A percentile compares a stretch with the other conserved stretches of the same genome.
phyloP scores from a whole-genome alignment of 495 filamentous ascomycete species.

The Immersiella caudata region DNA sequence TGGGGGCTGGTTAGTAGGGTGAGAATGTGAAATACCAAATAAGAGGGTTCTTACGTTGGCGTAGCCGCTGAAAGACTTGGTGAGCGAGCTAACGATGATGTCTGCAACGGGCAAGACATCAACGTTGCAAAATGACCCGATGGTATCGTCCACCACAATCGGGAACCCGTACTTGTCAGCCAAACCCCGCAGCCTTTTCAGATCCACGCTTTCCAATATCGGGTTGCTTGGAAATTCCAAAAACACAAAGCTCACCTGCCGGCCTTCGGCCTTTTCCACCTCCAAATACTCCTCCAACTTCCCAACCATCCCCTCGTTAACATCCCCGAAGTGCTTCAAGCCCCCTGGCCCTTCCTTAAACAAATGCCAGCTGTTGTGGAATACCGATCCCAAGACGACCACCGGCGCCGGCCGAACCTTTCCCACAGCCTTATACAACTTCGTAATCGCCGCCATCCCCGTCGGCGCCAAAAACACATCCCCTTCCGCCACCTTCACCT shows the following conservation, averaged over 20 bases:
- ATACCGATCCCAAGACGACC: conserved; percentile 41
- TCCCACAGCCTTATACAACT: conserved; percentile 26
- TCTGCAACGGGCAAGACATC: conserved; percentile 48
- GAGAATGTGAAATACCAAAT: no score
- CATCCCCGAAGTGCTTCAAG: conserved; percentile 44
- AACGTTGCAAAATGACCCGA: conserved; percentile 54
- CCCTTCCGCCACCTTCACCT: conserved; percentile 14
- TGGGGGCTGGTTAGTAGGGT: conserved; percentile 8
- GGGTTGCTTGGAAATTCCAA: conserved; percentile 55
- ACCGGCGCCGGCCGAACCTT: conserved; percentile 24
- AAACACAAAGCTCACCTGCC: conserved; percentile 40
- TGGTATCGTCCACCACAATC: conserved; percentile 54
- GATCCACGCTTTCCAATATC: conserved; percentile 44
- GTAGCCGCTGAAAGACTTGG: conserved; percentile 55
- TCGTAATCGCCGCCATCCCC: conserved; percentile 51
- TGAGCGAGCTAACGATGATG: conserved; percentile 50
- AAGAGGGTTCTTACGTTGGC: conserved; percentile 57
- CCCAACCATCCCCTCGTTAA: conserved; percentile 40
- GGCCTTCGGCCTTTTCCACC: conserved; percentile 33
- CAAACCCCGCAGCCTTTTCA: conserved; percentile 42
- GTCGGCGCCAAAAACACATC: conserved; percentile 52
- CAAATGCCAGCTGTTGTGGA: conserved; percentile 41
- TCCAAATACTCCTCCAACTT: conserved; percentile 43
- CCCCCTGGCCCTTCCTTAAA: conserved; percentile 35
- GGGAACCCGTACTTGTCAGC: conserved; percentile 50